These are phyloP conservation scores for Alternaria sp. DNA, from an alignment of 2,329 filamentous ascomycete genomes.

Conservation along the genomic window DNA sequence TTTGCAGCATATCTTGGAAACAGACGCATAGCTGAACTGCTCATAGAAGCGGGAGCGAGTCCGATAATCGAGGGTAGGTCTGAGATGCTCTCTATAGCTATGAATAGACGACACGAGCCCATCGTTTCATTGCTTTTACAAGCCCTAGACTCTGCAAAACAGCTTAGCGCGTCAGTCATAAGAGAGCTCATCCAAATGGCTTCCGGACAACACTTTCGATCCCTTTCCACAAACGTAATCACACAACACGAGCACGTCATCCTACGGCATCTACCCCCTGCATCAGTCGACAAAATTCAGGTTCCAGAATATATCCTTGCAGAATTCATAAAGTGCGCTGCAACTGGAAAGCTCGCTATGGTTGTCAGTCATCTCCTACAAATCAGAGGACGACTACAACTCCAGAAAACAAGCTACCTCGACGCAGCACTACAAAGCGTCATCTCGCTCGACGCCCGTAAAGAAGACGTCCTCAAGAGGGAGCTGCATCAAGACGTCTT, in stretches of 20 bases:
- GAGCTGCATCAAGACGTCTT: neutral
- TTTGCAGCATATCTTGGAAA: neutral
- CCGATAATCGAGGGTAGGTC: neutral
- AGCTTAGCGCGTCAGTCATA: neutral
- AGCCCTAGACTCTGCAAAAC: neutral
- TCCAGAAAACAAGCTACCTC: neutral
- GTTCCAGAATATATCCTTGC: neutral
- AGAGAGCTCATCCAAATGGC: neutral
- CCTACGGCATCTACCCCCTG: neutral
- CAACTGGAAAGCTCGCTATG: neutral
- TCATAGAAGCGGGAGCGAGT: neutral
- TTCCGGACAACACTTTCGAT: neutral
- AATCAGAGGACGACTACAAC: neutral
- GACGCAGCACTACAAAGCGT: neutral
- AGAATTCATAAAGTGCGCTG: neutral
- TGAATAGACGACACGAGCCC: neutral
- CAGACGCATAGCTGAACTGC: neutral
- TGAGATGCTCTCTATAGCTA: neutral
- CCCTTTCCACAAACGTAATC: neutral
- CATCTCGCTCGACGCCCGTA: neutral
- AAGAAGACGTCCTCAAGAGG: neutral
- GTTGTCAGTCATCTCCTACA: neutral
- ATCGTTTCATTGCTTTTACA: neutral
- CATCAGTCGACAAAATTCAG: neutral
- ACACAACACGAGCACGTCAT: neutral